Percentiles rank a stretch among this genome's conserved stretches.
phyloP scores from a whole-genome alignment of 2,329 filamentous ascomycete genomes.

The Cercospora sesami region DNA sequence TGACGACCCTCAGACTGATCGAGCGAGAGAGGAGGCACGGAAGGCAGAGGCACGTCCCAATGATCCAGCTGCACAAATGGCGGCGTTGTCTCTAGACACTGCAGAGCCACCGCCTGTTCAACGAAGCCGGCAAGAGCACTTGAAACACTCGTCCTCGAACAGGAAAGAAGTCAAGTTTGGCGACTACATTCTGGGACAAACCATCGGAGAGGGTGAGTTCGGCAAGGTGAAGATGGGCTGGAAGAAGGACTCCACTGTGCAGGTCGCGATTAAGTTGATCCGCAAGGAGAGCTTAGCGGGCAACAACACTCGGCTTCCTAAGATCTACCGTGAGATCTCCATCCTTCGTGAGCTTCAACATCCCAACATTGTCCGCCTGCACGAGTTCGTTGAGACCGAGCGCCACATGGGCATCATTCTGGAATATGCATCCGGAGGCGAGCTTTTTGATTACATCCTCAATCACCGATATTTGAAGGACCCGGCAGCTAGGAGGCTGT shows the following conservation, averaged over 20 bases:
- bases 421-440: conserved; percentile 95
- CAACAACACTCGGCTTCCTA: conserved; percentile 85
- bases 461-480: conserved; percentile 97
- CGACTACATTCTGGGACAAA: conserved; percentile 93
- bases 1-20: conserved; percentile 71
- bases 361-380: conserved; percentile 92
- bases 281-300: conserved; percentile 84
- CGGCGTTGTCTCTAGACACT: conserved; percentile 49
- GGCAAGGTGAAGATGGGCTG: conserved; percentile 98
- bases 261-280: conserved; percentile 98
- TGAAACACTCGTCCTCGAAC: conserved; percentile 46
- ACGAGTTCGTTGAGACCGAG: conserved; percentile 98
- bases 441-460: conserved; percentile 97
- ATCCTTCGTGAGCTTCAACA: conserved; percentile 87
- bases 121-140: conserved; percentile 60
- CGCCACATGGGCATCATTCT: conserved; percentile 97
- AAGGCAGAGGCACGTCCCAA: conserved; percentile 59
- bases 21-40: conserved; percentile 69
- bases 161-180: conserved; percentile 86
- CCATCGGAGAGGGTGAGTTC: conserved; percentile 95
- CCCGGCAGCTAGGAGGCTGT: conserved; percentile 81
- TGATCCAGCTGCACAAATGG: conserved; percentile 45
- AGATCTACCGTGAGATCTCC: conserved; percentile 95
- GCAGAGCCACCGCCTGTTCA: conserved; percentile 34
- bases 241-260: conserved; percentile 88